Percentiles rank a stretch among this genome's conserved stretches.
phyloP scores from a whole-genome alignment of 106 monocot genomes.

The Vanilla planifolia region DNA sequence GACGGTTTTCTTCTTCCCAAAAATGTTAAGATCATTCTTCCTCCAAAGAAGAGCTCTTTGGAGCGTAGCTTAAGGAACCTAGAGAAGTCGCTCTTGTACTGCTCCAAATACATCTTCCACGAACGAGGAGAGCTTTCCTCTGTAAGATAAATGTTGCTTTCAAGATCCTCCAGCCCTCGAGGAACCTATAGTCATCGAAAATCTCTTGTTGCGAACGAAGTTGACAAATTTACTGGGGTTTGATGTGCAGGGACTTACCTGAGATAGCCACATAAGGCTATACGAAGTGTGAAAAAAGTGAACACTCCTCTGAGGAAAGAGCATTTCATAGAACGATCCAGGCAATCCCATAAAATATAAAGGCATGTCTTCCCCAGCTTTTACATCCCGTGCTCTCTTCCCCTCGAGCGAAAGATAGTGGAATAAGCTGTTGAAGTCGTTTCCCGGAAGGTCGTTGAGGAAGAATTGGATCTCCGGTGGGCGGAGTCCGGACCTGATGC shows the following conservation, averaged over 20 bases:
- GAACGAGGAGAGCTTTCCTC: background rate
- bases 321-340: conserved; percentile 48
- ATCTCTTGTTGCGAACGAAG: background rate
- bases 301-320: conserved; percentile 28
- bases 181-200: background rate
- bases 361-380: background rate
- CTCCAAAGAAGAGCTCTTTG: conserved; percentile 12
- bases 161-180: background rate
- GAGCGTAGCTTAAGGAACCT: conserved; percentile 8
- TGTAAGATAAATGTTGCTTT: conserved; percentile 4
- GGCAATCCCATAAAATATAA: conserved; percentile 33
- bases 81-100: conserved; percentile 9
- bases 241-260: conserved; percentile 19
- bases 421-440: conserved; percentile 43
- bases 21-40: conserved; percentile 8
- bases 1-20: conserved; percentile 1
- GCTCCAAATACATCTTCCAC: conserved; percentile 1
- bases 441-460: conserved; percentile 36
- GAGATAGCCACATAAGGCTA: conserved; percentile 41
- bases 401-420: background rate
- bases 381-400: background rate
- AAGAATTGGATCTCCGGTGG: conserved; percentile 27
- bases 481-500: background rate
- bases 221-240: background rate
- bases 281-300: conserved; percentile 52